These are phyloP conservation scores for Diospyros kaki DNA, from an alignment of 148 eudicot species.

Conservation along the genomic window DNA sequence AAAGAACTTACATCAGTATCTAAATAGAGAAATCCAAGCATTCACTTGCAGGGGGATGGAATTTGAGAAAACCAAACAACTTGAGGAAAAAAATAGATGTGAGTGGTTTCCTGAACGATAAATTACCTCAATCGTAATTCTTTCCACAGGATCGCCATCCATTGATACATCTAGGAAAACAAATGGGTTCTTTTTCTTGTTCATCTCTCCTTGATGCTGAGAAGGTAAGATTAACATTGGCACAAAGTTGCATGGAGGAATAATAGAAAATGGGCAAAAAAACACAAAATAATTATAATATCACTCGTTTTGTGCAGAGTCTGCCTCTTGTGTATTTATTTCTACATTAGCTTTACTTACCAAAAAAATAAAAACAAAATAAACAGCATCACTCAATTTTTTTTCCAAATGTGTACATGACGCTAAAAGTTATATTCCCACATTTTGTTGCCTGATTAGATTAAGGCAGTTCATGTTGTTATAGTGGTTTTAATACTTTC, in stretches of 20 bases:
- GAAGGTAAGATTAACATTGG: conserved; percentile 10
- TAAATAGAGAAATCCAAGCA: neutral
- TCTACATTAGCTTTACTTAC: too few relatives aligned
- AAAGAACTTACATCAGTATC: conserved; percentile 13
- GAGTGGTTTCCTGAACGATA: neutral
- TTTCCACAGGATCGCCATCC: conserved; percentile 59
- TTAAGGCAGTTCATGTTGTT: too few relatives aligned
- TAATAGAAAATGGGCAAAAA: neutral
- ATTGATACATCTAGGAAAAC: conserved; percentile 81
- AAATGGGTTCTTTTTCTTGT: conserved; percentile 71
- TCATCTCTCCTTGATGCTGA: conserved; percentile 30
- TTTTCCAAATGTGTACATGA: too few relatives aligned
- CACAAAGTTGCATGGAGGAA: neutral
- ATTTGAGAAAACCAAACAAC: neutral
- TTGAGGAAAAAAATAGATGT: neutral
- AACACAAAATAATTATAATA: neutral
- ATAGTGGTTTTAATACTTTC: too few relatives aligned
- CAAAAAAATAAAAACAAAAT: too few relatives aligned
- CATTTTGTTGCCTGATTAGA: too few relatives aligned
- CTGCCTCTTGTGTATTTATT: too few relatives aligned
- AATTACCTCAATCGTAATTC: conserved; percentile 75
- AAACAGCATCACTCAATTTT: neutral
- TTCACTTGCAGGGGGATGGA: neutral
- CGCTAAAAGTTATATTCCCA: too few relatives aligned
- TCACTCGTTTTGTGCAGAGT: neutral